Base-by-base conservation (phyloP, 1,139 yeast species). In the Chernovozyma aurita region DNA sequence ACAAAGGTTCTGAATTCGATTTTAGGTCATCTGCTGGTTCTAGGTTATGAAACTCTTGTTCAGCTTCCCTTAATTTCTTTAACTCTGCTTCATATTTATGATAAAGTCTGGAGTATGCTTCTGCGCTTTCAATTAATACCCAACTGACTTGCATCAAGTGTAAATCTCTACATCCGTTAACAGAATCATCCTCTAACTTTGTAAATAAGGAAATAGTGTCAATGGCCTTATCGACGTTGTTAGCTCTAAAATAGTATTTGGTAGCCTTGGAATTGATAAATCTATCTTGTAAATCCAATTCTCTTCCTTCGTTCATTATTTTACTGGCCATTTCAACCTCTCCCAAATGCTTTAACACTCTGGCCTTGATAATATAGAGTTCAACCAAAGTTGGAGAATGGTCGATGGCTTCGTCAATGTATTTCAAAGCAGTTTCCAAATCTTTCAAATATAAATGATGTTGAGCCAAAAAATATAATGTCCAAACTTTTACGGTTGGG, bases 141-240 rank as follows among this genome's bases (percentile, higher is more conserved):
- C 97, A 88, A 42, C 80, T 74, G n/a, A 85, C 92, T 63, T 92
- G 97, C 83, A 94, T 85, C 30, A 76, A 71, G 53, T 85, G 95
- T 48, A 92, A 68, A 55, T 92, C 97, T 47, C 80, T 82, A 34
- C 94, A 77, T 4, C 97, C 97, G 47, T 85, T 85, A 4, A 77
- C 74, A 4, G 81, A 72, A 17, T 74, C 77, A 16, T 72, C 78
- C 37, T 92, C 97, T 48, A 85, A 76, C 53, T 85, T 84, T 24
- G 97, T 87, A 65, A 92, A 92, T 38, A 87, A 61, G 2, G 94
- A 80, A 28, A 86, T 81, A 28, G 78, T 65, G 39, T 77, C 80
- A 30, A 85, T 74, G 2, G 96, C 97, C 45, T 82, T 78, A 26
- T 85, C 85, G 18, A 86, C 71, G 41, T 76, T 63, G 51, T 85